phyloP scores from a whole-genome alignment of 192 early-diverging fungal genomes.

The Dissophora globulifera region DNA sequence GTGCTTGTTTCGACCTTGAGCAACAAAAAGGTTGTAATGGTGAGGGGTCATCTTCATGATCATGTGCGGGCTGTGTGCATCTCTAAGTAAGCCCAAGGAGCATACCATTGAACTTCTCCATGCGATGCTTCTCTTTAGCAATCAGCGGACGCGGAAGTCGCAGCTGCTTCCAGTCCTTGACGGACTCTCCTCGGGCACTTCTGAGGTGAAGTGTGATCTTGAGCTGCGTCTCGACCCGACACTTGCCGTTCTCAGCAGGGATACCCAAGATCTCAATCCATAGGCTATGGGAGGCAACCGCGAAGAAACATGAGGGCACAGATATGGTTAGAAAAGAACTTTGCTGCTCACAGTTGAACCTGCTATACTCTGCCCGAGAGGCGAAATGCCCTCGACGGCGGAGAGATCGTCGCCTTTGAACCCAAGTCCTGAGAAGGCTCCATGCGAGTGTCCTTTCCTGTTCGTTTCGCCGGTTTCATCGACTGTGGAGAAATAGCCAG shows the following conservation, averaged over 20 bases:
- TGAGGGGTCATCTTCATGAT: not conserved
- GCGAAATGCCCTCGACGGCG: too few relatives aligned
- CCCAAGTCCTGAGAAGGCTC: too few relatives aligned
- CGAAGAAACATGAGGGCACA: not conserved
- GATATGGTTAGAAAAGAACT: not conserved
- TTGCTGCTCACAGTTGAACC: too few relatives aligned
- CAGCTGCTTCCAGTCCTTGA: constrained; percentile 77
- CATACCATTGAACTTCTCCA: constrained; percentile 60
- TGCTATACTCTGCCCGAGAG: too few relatives aligned
- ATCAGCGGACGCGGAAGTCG: constrained; percentile 77
- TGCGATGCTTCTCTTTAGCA: constrained; percentile 74
- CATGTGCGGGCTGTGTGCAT: too few relatives aligned
- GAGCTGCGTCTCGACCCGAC: constrained; percentile 89
- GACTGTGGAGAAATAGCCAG: too few relatives aligned
- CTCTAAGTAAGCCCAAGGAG: not conserved
- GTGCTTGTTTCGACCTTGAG: constrained; percentile 40
- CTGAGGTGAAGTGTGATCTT: constrained; percentile 79
- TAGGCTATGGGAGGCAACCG: constrained; percentile 16
- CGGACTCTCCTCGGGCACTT: constrained; percentile 64
- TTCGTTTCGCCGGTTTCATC: too few relatives aligned
- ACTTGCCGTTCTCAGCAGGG: constrained; percentile 64
- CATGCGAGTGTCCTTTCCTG: too few relatives aligned
- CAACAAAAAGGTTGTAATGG: not conserved
- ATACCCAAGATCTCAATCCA: constrained; percentile 54
- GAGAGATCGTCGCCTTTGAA: too few relatives aligned